Evolutionary conservation across 305 asterid genomes (phyloP), one percentile per base, ranked within the genome.

Genomic region (Solanum chacoense): DNA sequence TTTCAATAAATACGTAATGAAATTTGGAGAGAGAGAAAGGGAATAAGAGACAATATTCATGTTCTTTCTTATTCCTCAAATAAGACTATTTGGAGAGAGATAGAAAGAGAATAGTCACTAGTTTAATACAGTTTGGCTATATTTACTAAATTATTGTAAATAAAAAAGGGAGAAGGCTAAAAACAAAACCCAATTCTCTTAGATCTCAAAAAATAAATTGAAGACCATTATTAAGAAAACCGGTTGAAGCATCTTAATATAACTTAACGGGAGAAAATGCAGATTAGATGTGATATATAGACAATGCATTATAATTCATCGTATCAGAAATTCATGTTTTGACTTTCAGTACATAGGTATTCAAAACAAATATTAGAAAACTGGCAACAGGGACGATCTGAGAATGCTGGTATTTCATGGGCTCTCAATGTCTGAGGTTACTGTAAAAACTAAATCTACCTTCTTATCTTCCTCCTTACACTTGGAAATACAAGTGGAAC

Each of bases 401-500:
- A 80, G 37, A 38, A 79, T 5, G 2, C 14, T 6, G 7, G 36
- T 26, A 26, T 42, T 79, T 38, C 85, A 26, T 38, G 35, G 34
- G 84, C 42, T 77, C 84, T 77, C 32, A 36, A 77, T 36, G 18
- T 36, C 59, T 11, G 14, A 36, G 11, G 16, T 40, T 40, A 28
- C 26, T 26, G 37, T 40, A 14, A 80, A 42, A 80, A 14, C 6
- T 4, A 28, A 80, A 77, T 81, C 85, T 90, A 88, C 88, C 85
- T 81, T 90, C 91, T 92, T 79, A 93, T 90, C 90, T 88, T 92
- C 87, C 93, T 93, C 91, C 89, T 92, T 4, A n/a, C 40, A 0
- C 90, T 89, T 10, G 89, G 90, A 36, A 97, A 95, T 65, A 93
- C 87, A 50, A 96, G 91, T 0, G 99, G 99, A 88, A 95, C 85